Base-by-base conservation (phyloP, 441 rosid species). In the Euphorbia neoarborescens region DNA sequence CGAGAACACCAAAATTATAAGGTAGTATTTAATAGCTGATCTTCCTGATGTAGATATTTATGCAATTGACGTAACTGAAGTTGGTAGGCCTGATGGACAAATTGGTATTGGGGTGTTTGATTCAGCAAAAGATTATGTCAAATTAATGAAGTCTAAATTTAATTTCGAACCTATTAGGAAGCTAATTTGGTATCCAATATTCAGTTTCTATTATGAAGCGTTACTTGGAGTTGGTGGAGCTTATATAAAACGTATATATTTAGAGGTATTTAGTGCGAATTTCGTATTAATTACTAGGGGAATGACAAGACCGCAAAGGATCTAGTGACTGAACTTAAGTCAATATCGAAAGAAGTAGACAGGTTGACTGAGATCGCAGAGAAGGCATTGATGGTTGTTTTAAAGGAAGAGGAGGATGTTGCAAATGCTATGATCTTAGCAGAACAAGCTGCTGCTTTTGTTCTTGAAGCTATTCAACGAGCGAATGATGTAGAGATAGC, bases 181-280 rank as follows among this genome's bases (percentile, higher is more conserved):
- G 81, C 86, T 92, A 80, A 84, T 94, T 66, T 81, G 94, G 9
- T 88, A 88, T 84, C 94, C 96, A 72, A 92, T 87, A 32, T 92
- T 94, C 79, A 71, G 90, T 28, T 94, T 90, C 87, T 94, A 98
- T 79, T 90, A 85, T 82, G 98, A 95, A 79, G 99, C 96, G 57
- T 66, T 95, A 59, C 97, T 92, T 75, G 99, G 98, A 75, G 99
- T 92, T 82, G 98, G 85, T 83, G 99, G 99, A 73, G 96, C 95
- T 40, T 95, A 92, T 81, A 95, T 98, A 56, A 85, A 86, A 34
- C 81, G 86, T 12, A 92, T 95, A 70, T 95, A 92, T 83, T 96
- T 95, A 44, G 97, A 95, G 83, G 98, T 90, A 83, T 94, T 95
- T 35, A 95, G 98, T 65, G 96, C 96, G n/a, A n/a, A n/a, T n/a